Conservation (phyloP, 176 grass and related monocot species). For the Lolium perenne region DNA sequence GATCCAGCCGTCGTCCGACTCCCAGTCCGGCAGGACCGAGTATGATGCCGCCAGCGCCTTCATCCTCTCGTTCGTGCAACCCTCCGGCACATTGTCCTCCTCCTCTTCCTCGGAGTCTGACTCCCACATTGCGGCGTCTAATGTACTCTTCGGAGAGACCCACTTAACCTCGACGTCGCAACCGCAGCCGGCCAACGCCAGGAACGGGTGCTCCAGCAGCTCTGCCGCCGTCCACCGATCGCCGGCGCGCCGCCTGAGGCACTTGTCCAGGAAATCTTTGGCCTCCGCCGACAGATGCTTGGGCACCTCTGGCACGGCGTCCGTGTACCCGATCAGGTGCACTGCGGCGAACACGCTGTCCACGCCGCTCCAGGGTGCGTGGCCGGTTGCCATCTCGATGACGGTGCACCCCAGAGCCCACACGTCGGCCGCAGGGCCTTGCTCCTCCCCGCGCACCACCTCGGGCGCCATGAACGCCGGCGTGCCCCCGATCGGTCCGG, state of each 20-base stretch:
- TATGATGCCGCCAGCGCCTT: neutral
- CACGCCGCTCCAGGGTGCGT: slow-evolving; percentile 51
- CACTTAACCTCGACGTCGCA: slow-evolving; percentile 58
- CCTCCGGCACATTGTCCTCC: neutral
- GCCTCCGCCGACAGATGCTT: slow-evolving; percentile 61
- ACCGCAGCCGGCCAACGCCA: slow-evolving; percentile 37
- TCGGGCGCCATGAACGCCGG: slow-evolving; percentile 90
- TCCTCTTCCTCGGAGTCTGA: slow-evolving; percentile 39
- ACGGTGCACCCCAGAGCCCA: slow-evolving; percentile 80
- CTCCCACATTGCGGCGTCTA: slow-evolving; percentile 72
- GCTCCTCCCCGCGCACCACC: slow-evolving; percentile 78
- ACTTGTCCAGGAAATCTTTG: slow-evolving; percentile 74
- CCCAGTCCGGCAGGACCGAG: slow-evolving; percentile 52
- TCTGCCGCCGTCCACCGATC: slow-evolving; percentile 67
- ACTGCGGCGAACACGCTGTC: slow-evolving; percentile 51
- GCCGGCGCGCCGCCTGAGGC: slow-evolving; percentile 50
- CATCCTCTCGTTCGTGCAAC: slow-evolving; percentile 48
- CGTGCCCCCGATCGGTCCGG: too few species aligned
- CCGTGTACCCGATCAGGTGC: slow-evolving; percentile 70
- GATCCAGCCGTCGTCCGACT: slow-evolving; percentile 37
- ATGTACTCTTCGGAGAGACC: slow-evolving; percentile 80
- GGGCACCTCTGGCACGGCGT: slow-evolving; percentile 53
- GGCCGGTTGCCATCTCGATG: slow-evolving; percentile 79
- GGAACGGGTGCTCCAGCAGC: slow-evolving; percentile 68
- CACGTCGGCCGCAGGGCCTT: slow-evolving; percentile 64